Percentiles rank a stretch among this genome's conserved stretches.
phyloP scores from a whole-genome alignment of 2,329 filamentous ascomycete species.

The Phoma sp. region DNA sequence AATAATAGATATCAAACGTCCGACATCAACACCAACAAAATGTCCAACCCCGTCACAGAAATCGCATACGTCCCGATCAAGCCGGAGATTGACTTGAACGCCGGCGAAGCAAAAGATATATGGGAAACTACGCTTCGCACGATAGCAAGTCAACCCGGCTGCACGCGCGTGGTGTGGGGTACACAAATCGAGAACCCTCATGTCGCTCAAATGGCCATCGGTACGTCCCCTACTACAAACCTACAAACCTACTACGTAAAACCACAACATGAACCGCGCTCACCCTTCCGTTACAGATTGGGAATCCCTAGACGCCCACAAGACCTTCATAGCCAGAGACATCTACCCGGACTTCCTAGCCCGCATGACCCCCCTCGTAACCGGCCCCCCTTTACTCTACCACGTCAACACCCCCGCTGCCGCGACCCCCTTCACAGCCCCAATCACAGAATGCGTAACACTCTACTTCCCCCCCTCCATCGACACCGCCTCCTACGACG shows the following conservation, averaged over 20 bases:
- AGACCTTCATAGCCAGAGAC: constrained; percentile 48
- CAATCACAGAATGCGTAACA: constrained; percentile 59
- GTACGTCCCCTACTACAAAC: constrained; percentile 37
- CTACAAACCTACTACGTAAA: background rate
- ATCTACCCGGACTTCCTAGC: constrained; percentile 46
- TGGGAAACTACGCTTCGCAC: constrained; percentile 45
- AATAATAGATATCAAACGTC: too few relatives aligned
- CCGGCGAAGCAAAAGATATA: constrained; percentile 36
- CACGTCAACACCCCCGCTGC: constrained; percentile 45
- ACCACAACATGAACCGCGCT: too few relatives aligned
- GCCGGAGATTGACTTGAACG: constrained; percentile 35
- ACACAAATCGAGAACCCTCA: constrained; percentile 50
- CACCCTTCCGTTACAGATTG: constrained; percentile 53
- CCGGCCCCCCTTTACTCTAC: constrained; percentile 33
- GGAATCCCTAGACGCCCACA: constrained; percentile 51
- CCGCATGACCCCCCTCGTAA: constrained; percentile 40
- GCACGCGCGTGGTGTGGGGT: constrained; percentile 48
- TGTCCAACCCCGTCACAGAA: constrained; percentile 47
- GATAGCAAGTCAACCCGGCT: constrained; percentile 48
- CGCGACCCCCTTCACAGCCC: constrained; percentile 42
- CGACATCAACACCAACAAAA: background rate
- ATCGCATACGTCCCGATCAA: constrained; percentile 50
- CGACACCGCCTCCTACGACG: constrained; percentile 33
- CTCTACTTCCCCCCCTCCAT: constrained; percentile 52
- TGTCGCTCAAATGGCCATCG: constrained; percentile 49